These are phyloP conservation scores for Stipa capillata DNA, from an alignment of 176 grass and related monocot genomes.

Conservation along the genomic window DNA sequence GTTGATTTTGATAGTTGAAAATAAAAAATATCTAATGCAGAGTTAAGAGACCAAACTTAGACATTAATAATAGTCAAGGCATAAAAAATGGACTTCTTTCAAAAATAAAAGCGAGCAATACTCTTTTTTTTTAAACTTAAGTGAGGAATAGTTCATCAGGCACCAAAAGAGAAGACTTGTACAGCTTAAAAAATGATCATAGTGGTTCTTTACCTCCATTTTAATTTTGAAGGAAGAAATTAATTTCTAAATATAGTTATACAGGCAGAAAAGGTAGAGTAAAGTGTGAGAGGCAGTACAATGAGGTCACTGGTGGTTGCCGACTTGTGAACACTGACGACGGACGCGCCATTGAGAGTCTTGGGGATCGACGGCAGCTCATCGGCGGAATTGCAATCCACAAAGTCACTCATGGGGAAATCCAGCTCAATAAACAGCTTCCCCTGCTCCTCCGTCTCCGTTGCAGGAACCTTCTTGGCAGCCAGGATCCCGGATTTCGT, in stretches of 20 bases:
- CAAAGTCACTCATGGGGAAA: conserved; percentile 40
- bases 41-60: no score
- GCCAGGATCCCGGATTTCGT: conserved; percentile 52
- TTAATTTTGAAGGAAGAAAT: background rate
- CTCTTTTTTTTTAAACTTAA: no score
- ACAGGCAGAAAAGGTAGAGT: background rate
- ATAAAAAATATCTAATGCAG: no score
- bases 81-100: no score
- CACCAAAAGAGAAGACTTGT: no score
- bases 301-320: conserved; percentile 26
- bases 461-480: conserved; percentile 36
- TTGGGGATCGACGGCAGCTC: conserved; percentile 38
- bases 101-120: no score
- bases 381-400: conserved; percentile 22
- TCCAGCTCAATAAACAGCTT: conserved; percentile 60
- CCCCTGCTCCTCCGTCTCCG: background rate
- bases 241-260: background rate
- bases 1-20: no score
- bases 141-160: no score
- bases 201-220: background rate
- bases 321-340: conserved; percentile 54
- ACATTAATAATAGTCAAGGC: no score
- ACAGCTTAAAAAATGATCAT: no score
- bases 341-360: conserved; percentile 37
- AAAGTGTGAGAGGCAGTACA: conserved; percentile 19